phyloP scores from a whole-genome alignment of 257 asterid species.

The Solanum okadae region DNA sequence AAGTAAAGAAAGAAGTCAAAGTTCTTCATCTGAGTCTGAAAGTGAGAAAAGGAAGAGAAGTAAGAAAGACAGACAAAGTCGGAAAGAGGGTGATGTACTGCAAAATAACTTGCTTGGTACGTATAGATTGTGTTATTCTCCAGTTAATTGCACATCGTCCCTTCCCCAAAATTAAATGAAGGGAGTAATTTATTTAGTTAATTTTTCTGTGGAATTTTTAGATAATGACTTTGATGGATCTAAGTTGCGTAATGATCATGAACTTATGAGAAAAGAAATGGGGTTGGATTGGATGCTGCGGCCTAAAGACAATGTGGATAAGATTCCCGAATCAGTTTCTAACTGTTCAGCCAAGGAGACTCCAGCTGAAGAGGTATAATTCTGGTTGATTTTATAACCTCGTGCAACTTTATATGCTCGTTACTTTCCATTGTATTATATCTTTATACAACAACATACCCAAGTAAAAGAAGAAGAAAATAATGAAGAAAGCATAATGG shows the following conservation, averaged over 20 bases:
- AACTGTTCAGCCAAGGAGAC: constrained; percentile 36
- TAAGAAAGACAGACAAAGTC: constrained; percentile 9
- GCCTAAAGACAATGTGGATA: constrained; percentile 41
- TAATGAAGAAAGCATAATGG: background rate
- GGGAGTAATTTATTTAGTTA: background rate
- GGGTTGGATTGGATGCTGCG: constrained; percentile 99
- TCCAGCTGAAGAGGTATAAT: constrained; percentile 52
- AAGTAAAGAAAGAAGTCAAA: constrained; percentile 28
- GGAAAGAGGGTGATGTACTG: constrained; percentile 6
- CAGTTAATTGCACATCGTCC: background rate
- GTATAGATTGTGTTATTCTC: background rate
- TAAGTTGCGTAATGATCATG: constrained; percentile 15
- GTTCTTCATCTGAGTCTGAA: constrained; percentile 30
- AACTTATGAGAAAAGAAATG: constrained; percentile 57
- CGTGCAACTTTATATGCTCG: background rate
- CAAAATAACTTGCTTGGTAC: constrained; percentile 20
- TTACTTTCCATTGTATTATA: background rate
- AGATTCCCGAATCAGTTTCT: constrained; percentile 17
- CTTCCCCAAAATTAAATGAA: background rate
- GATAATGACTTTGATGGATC: constrained; percentile 29
- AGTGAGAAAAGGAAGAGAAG: constrained; percentile 1
- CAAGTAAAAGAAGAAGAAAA: no score
- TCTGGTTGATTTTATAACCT: background rate
- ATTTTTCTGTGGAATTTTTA: constrained; percentile 5
- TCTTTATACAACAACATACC: background rate